Evolutionary conservation across 2,329 filamentous ascomycete species (phyloP).

Genomic region (Catunica adiposa): DNA sequence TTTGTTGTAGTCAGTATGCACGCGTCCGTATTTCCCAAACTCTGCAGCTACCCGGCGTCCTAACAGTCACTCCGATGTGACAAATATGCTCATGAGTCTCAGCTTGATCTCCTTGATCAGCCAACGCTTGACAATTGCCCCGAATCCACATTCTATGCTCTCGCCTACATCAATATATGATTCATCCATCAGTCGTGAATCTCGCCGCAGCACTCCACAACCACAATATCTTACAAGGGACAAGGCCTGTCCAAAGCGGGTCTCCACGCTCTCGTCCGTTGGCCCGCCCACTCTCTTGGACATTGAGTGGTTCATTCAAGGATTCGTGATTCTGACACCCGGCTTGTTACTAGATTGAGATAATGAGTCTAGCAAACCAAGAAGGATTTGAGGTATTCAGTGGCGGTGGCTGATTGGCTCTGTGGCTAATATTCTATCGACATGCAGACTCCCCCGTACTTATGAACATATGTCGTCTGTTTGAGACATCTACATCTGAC

Average conservation of each 20-base stretch:
- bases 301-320: no score
- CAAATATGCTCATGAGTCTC: no score
- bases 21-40: no score
- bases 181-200: background rate
- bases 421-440: no score
- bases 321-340: background rate
- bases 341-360: background rate
- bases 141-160: background rate
- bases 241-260: background rate
- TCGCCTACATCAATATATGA: background rate
- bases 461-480: no score
- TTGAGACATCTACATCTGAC: no score
- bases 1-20: no score
- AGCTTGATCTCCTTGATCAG: no score
- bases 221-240: background rate
- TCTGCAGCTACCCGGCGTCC: no score
- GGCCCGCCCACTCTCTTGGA: background rate
- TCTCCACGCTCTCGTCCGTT: background rate
- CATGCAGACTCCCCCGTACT: no score
- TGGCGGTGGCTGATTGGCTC: background rate
- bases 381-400: background rate
- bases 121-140: no score
- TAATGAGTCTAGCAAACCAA: background rate
- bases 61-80: no score
- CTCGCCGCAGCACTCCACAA: background rate